Base-by-base conservation (phyloP, 2,329 filamentous ascomycete species). In the Ustulina deusta region DNA sequence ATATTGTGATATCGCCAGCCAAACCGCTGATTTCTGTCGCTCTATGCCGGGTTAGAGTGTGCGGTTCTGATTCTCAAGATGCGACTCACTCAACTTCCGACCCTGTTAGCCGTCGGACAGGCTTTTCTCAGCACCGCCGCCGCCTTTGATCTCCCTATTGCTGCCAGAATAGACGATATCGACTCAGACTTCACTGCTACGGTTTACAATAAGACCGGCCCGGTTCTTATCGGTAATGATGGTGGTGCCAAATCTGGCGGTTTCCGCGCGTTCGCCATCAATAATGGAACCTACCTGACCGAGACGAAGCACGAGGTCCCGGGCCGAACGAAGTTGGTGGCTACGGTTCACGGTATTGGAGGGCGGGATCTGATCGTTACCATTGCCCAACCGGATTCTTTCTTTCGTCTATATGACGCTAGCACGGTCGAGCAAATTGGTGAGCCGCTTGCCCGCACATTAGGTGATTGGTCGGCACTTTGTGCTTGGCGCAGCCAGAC, bases 401-500 rank as follows among this genome's bases (percentile, higher is more conserved):
- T 81, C 7, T 71, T 85, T 27, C 77, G 82, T 7, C 72, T 80
- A 1, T 84, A 80, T 58, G 78, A 82, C 51, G 72, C 78, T 6
- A 74, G 74, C 1, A 72, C 70, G 2, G 65, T 80, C 3, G 71
- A 77, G 54, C 76, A 79, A 63, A 63, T 80, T 20, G 73, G 78
- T 6, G 72, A 73, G 5, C 78, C 79, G 3, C 68, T 76, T 42
- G 74, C 77, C 11, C 79, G 75, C 27, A 74, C 79, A 1, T 73
- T 83, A 15, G 83, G 83, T 0, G 83, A 84, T 69, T 85, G 83
- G 81, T 83, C 83, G 15, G 79, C 83, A 0, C 70, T 85, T 5
- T 85, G 83, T 71, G 74, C 78, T 10, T 85, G 82, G 83, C 81
- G 77, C 68, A 82, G 79, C 60, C 72, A 71, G 20, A 65, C 20